These are phyloP conservation scores for Pseudozyma sp. DNA, from an alignment of 1,284 basidiomycete genomes.

Conservation along the genomic window DNA sequence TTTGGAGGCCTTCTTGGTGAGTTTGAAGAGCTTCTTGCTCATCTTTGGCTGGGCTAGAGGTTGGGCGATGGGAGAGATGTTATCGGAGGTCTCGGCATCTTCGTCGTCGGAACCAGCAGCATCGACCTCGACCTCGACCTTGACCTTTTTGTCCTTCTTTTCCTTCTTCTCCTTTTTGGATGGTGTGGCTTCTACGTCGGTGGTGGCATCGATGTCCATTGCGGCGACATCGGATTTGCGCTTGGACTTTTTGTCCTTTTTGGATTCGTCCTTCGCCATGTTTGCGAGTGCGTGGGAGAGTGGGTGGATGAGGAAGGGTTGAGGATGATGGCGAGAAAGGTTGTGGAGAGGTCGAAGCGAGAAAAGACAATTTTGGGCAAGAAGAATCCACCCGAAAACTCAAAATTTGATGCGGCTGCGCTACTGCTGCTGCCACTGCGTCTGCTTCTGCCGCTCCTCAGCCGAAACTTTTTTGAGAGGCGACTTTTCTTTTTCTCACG, in stretches of 20 bases:
- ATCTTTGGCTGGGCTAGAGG: slow-evolving; percentile 64
- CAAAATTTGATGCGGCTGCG: too few relatives aligned
- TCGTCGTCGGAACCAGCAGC: slow-evolving; percentile 51
- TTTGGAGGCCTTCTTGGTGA: slow-evolving; percentile 68
- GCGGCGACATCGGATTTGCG: slow-evolving; percentile 52
- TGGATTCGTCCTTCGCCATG: slow-evolving; percentile 59
- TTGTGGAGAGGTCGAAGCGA: too few relatives aligned
- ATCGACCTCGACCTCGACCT: slow-evolving; percentile 20
- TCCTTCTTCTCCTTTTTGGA: slow-evolving; percentile 58
- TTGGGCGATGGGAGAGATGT: slow-evolving; percentile 62
- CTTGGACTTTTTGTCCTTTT: slow-evolving; percentile 62
- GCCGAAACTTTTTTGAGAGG: too few relatives aligned
- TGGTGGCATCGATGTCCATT: slow-evolving; percentile 39
- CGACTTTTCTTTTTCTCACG: too few relatives aligned
- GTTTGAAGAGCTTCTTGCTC: slow-evolving; percentile 67
- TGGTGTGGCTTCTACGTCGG: slow-evolving; percentile 28
- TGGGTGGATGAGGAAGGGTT: slow-evolving; percentile 1
- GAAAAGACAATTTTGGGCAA: too few relatives aligned
- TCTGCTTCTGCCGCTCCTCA: too few relatives aligned
- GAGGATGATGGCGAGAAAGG: neutral
- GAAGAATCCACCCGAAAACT: too few relatives aligned
- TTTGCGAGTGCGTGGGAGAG: slow-evolving; percentile 5
- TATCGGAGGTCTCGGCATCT: slow-evolving; percentile 20
- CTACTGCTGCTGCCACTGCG: too few relatives aligned
- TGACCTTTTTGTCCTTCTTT: slow-evolving; percentile 56